Evolutionary conservation across 139 green algal species (phyloP).

Genomic region (Gonium pectorale): DNA sequence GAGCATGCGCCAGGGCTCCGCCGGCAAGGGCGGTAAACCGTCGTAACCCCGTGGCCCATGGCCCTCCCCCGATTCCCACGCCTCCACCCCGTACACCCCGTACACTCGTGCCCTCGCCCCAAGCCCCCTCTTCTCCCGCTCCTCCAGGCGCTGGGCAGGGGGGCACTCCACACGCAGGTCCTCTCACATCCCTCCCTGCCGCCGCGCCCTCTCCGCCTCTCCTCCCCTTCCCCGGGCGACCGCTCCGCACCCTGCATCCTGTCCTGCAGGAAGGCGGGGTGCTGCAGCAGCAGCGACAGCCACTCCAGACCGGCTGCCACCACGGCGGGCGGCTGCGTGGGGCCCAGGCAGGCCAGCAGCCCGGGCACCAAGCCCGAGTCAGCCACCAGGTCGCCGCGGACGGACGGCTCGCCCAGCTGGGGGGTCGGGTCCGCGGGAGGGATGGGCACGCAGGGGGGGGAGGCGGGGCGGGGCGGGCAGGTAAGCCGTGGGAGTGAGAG

Average conservation of each 20-base stretch:
- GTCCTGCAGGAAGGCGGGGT: slow-evolving; percentile 22
- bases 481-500: no score
- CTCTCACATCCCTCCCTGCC: no score
- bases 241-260: slow-evolving; percentile 6
- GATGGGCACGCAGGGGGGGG: background rate
- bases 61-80: no score
- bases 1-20: no score
- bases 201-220: background rate
- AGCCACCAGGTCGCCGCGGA: slow-evolving; percentile 23
- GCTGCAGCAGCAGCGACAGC: slow-evolving; percentile 40
- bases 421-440: background rate
- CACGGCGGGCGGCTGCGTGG: slow-evolving; percentile 22
- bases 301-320: slow-evolving; percentile 27
- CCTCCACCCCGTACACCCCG: no score
- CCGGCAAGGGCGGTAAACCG: no score
- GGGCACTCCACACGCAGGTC: no score
- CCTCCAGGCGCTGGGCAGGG: no score
- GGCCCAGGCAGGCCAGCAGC: slow-evolving; percentile 22
- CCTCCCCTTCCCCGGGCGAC: background rate
- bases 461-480: background rate
- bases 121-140: no score
- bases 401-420: slow-evolving; percentile 23
- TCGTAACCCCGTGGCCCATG: no score
- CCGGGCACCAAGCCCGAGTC: slow-evolving; percentile 26
- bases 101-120: no score